These are phyloP conservation scores for Diaporthe sp. DNA, from an alignment of 2,329 filamentous ascomycete genomes.

Conservation along the genomic window DNA sequence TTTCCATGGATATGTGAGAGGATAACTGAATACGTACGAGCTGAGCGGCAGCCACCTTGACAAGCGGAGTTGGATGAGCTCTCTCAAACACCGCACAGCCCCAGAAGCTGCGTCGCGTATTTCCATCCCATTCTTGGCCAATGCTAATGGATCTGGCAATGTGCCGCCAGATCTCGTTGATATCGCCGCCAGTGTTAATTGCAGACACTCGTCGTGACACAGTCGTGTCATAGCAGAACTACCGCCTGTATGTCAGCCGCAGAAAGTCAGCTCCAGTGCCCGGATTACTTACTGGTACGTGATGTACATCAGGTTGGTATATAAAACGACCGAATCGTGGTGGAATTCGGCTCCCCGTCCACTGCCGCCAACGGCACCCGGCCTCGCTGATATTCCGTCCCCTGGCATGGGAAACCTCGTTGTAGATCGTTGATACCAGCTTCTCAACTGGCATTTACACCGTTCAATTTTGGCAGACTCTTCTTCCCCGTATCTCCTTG, in stretches of 20 bases:
- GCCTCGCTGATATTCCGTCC: conserved; percentile 46
- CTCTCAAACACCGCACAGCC: conserved; percentile 60
- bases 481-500: conserved; percentile 48
- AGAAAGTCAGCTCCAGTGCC: not conserved
- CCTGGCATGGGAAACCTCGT: conserved; percentile 55
- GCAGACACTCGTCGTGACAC: conserved; percentile 60
- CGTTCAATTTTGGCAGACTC: conserved; percentile 49
- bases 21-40: conserved; percentile 51
- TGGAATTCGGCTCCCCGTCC: conserved; percentile 46
- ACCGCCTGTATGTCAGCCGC: not conserved
- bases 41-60: conserved; percentile 61
- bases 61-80: conserved; percentile 59
- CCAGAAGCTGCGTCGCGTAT: conserved; percentile 59
- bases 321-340: conserved; percentile 58
- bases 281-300: conserved; percentile 60
- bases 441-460: conserved; percentile 52
- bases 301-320: conserved; percentile 64
- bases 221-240: conserved; percentile 44
- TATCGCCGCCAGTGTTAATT: conserved; percentile 55
- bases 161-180: conserved; percentile 45
- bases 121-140: conserved; percentile 56
- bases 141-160: conserved; percentile 48
- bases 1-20: too few species aligned
- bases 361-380: conserved; percentile 37
- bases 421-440: conserved; percentile 56